Base-by-base conservation (phyloP, 306 rosid species). In the Vicia sativa region DNA sequence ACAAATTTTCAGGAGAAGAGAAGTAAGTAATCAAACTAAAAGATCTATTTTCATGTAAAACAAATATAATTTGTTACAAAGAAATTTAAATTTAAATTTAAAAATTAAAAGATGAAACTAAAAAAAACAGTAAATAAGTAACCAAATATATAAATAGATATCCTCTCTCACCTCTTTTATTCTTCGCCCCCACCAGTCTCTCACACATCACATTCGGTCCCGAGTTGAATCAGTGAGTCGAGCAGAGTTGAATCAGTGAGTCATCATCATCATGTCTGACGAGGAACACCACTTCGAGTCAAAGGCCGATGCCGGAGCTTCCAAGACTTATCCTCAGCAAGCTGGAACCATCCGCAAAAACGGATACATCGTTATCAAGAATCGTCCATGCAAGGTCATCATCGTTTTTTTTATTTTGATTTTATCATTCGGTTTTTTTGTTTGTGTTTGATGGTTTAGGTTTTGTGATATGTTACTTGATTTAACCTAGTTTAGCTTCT, bases 281-380 rank as follows among this genome's bases (percentile, higher is more conserved):
- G 79, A 67, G 19, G 73, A 75, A 16, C 68, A 75, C 18, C 73
- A 63, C 38, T 77, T 77, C 12, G 81, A 77, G 42, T 71, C 81
- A 5, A 71, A 77, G 41, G 81, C 49, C 5, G 81, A 77, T 19
- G 81, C 81, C 4, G 81, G 81, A 44, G 81, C 81, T 38, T 77
- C 81, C 49, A 72, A 68, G 28, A 75, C 65, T 23, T 72, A 74
- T 57, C 72, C 75, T 9, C 62, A 57, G 16, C 76, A 72, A 28
- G 58, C 65, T 0, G 77, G 77, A 43, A 48, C 70, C 25, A 79
- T 75, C 28, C 67, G 95, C 18, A 90, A 90, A 75, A 90, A 75
- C 71, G 97, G 96, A 53, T 82, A 90, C 86, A 87, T 90, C 73
- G 96, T 90, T 75, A 90, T 90, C 84, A 87, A 90, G 68, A 73